Conservation (phyloP, 148 eudicot species). For the Nyssa sinensis region DNA sequence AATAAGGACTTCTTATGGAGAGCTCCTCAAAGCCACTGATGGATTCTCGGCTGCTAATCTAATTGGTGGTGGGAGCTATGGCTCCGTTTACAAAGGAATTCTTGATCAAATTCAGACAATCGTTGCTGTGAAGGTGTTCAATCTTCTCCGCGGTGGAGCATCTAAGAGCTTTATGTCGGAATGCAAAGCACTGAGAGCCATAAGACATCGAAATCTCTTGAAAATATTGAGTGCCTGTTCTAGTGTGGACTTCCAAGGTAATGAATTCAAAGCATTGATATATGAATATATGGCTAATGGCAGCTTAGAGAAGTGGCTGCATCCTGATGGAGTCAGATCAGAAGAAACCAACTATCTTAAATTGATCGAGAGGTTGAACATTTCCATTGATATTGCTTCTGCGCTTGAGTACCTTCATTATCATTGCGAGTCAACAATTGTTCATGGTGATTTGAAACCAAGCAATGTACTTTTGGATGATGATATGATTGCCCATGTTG, state of each 20-base stretch:
- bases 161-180: conserved; percentile 13
- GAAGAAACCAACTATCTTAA: background rate
- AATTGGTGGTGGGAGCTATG: conserved; percentile 8
- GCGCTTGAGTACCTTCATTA: conserved; percentile 7
- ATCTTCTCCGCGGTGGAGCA: conserved; percentile 1
- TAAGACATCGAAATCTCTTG: conserved; percentile 9
- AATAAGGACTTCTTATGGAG: background rate
- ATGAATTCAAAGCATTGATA: too few relatives aligned
- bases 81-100: too few relatives aligned
- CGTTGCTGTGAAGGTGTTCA: conserved; percentile 1
- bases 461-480: too few relatives aligned
- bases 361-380: background rate
- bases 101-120: background rate
- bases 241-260: too few relatives aligned
- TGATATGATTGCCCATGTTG: conserved; percentile 5
- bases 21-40: conserved; percentile 7
- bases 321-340: too few relatives aligned
- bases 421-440: conserved; percentile 5
- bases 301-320: too few relatives aligned
- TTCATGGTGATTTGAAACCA: conserved; percentile 7
- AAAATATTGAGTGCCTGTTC: conserved; percentile 8
- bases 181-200: conserved; percentile 7
- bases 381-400: conserved; percentile 4
- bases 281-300: too few relatives aligned
- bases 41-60: conserved; percentile 5